A percentile compares a stretch with the other conserved stretches of the same genome.
Evolutionary conservation across 169 alveolate species (phyloP).

Genomic region (Plasmodium vinckei): DNA sequence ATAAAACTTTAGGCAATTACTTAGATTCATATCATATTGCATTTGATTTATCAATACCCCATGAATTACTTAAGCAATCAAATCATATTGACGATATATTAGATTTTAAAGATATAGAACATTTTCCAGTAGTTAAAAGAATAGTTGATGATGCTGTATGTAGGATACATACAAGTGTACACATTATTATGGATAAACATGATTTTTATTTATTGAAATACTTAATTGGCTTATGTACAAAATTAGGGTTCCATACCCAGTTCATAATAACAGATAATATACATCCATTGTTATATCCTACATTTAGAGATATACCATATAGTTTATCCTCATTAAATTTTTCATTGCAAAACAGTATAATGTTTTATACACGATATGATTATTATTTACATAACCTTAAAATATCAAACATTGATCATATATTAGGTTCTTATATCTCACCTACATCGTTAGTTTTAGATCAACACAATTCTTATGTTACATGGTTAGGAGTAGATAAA

Average conservation of each 20-base stretch:
- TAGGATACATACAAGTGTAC: slow-evolving; percentile 71
- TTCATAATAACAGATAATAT: slow-evolving; percentile 69
- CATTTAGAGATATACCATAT: slow-evolving; percentile 38
- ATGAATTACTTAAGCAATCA: slow-evolving; percentile 50
- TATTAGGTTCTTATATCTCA: slow-evolving; percentile 43
- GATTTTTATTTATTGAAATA: slow-evolving; percentile 52
- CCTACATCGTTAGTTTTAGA: slow-evolving; percentile 21
- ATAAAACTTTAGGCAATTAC: slow-evolving; percentile 41
- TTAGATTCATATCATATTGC: slow-evolving; percentile 71
- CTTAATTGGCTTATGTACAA: slow-evolving; percentile 69
- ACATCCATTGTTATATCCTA: slow-evolving; percentile 44
- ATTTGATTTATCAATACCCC: slow-evolving; percentile 56
- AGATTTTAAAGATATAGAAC: slow-evolving; percentile 46
- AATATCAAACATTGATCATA: slow-evolving; percentile 45
- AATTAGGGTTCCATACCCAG: slow-evolving; percentile 63
- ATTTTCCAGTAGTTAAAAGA: slow-evolving; percentile 23
- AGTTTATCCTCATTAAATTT: slow-evolving; percentile 56
- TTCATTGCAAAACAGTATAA: slow-evolving; percentile 28
- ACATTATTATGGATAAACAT: slow-evolving; percentile 54
- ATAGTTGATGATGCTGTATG: slow-evolving; percentile 67
- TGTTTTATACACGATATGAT: slow-evolving; percentile 52
- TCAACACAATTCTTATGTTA: slow-evolving; percentile 41
- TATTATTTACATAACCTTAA: slow-evolving; percentile 44
- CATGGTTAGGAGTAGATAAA: slow-evolving; percentile 59
- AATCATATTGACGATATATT: slow-evolving; percentile 31